phyloP scores from a whole-genome alignment of 2,329 filamentous ascomycete species.

The Coleophoma cylindrospora region DNA sequence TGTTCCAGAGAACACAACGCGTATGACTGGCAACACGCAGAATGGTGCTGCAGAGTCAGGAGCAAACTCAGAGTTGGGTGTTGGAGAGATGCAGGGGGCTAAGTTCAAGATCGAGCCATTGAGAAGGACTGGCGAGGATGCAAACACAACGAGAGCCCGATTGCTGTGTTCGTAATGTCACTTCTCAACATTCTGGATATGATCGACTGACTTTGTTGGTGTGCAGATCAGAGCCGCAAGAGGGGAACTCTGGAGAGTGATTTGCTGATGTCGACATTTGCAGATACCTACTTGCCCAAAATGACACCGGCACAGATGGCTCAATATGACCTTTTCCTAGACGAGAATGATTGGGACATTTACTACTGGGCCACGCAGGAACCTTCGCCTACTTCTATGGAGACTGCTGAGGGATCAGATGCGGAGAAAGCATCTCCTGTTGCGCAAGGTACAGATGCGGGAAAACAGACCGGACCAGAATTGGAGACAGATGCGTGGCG shows the following conservation, averaged over 20 bases:
- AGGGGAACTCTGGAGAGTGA: constrained; percentile 94
- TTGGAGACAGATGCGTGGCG: constrained; percentile 22
- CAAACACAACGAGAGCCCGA: constrained; percentile 80
- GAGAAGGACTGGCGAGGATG: constrained; percentile 76
- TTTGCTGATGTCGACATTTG: constrained; percentile 93
- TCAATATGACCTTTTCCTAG: constrained; percentile 88
- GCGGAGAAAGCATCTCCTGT: constrained; percentile 20
- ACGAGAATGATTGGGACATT: constrained; percentile 99
- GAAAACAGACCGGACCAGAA: constrained; percentile 22
- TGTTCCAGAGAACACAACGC: constrained; percentile 56
- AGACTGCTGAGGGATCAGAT: constrained; percentile 47
- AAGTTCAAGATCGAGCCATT: constrained; percentile 89
- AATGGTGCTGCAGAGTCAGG: constrained; percentile 37
- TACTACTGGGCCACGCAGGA: constrained; percentile 99
- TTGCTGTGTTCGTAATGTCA: constrained; percentile 51
- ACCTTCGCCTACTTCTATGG: constrained; percentile 51
- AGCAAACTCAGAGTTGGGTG: constrained; percentile 57
- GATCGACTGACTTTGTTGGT: constrained; percentile 2
- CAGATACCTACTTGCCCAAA: constrained; percentile 66
- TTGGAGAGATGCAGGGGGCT: constrained; percentile 84
- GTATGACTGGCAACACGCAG: constrained; percentile 61
- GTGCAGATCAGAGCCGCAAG: constrained; percentile 88
- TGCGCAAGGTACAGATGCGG: constrained; percentile 21
- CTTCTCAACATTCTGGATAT: constrained; percentile 1
- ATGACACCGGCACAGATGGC: constrained; percentile 72